These are phyloP conservation scores for Candida dubliniensis DNA, from an alignment of 1,139 yeast species.

Conservation along the genomic window DNA sequence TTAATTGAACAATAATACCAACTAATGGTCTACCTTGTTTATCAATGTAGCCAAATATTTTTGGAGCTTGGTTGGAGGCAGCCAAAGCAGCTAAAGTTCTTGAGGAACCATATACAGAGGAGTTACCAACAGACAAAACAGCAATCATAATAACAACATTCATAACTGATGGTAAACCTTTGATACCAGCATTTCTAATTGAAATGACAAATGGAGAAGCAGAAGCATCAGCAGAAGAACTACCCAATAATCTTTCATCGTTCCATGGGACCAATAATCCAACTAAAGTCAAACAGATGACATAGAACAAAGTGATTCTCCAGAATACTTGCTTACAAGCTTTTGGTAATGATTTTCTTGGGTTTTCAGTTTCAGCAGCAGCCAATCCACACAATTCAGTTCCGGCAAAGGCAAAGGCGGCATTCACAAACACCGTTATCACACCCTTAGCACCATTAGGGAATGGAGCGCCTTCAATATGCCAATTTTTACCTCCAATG, in stretches of 20 bases:
- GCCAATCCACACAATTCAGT: conserved; percentile 50
- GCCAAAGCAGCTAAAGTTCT: conserved; percentile 83
- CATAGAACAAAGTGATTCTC: conserved; percentile 47
- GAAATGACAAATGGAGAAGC: conserved; percentile 54
- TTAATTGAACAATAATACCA: conserved; percentile 57
- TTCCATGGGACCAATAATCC: conserved; percentile 46
- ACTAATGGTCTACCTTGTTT: conserved; percentile 71
- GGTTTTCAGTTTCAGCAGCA: conserved; percentile 43
- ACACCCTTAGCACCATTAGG: conserved; percentile 64
- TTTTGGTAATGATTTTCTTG: conserved; percentile 42
- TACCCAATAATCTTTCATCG: conserved; percentile 31
- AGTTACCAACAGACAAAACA: conserved; percentile 49
- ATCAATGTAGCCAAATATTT: conserved; percentile 69
- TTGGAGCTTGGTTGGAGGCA: conserved; percentile 79
- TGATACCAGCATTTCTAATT: conserved; percentile 41
- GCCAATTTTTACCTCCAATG: conserved; percentile 62
- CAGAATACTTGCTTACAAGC: conserved; percentile 51
- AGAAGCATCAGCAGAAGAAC: conserved; percentile 37
- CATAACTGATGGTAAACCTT: conserved; percentile 48
- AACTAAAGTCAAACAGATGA: conserved; percentile 43
- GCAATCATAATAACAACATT: conserved; percentile 48
- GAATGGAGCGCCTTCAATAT: conserved; percentile 59
- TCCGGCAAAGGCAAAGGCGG: conserved; percentile 50
- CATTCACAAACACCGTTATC: conserved; percentile 44
- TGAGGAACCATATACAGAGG: conserved; percentile 72